phyloP scores from a whole-genome alignment of 148 eudicot genomes.

The Spergularia marina region DNA sequence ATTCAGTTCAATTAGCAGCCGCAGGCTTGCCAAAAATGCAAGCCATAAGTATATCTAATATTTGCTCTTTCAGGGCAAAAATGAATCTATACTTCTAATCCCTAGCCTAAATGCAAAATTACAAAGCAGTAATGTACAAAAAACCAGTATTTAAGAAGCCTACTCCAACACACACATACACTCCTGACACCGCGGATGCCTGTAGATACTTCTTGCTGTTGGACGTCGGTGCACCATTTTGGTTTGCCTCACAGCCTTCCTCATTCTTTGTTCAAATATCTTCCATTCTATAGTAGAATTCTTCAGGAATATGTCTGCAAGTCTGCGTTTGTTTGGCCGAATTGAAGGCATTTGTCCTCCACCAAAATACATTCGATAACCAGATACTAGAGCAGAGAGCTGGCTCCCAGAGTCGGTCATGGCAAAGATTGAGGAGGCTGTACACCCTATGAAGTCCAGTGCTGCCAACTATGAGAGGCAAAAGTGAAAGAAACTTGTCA shows the following conservation, averaged over 20 bases:
- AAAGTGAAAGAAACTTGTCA: not conserved
- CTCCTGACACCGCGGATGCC: slow-evolving; percentile 66
- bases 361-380: slow-evolving; percentile 81
- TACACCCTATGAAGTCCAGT: slow-evolving; percentile 84
- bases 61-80: slow-evolving; percentile 13
- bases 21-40: slow-evolving; percentile 14
- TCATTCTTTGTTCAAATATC: slow-evolving; percentile 76
- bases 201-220: slow-evolving; percentile 43
- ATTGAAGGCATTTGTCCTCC: slow-evolving; percentile 88
- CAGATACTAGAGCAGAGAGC: slow-evolving; percentile 84
- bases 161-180: slow-evolving; percentile 46
- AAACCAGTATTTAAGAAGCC: not conserved
- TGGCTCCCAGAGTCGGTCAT: slow-evolving; percentile 99
- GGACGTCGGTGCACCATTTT: slow-evolving; percentile 82
- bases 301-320: slow-evolving; percentile 80
- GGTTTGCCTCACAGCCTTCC: slow-evolving; percentile 89
- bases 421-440: slow-evolving; percentile 81
- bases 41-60: slow-evolving; percentile 7
- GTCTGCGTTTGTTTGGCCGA: slow-evolving; percentile 92
- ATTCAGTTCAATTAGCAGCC: slow-evolving; percentile 22
- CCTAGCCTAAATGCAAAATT: slow-evolving; percentile 9
- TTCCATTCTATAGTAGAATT: slow-evolving; percentile 90
- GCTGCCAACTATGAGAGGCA: slow-evolving; percentile 73
- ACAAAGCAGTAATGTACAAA: slow-evolving; percentile 25
- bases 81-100: slow-evolving; percentile 2